A percentile compares a stretch with the other conserved stretches of the same genome.
Evolutionary conservation across 163 green algal genomes (phyloP).

Genomic region (Chlorella variabilis): DNA sequence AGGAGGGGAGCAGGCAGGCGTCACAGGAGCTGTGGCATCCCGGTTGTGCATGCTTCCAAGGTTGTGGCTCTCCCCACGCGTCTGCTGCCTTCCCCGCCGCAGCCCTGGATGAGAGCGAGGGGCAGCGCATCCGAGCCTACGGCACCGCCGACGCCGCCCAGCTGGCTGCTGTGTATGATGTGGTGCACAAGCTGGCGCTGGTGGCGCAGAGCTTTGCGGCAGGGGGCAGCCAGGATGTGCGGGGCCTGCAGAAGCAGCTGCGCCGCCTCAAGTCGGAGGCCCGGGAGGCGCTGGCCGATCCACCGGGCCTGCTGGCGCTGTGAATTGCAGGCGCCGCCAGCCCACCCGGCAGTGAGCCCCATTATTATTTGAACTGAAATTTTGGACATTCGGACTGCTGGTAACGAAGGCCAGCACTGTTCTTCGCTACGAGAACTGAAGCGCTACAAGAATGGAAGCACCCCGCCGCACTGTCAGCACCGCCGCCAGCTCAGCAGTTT

Average conservation of each 20-base stretch:
- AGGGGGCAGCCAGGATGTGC: not conserved
- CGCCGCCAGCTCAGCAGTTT: too few relatives aligned
- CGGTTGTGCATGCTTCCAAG: too few relatives aligned
- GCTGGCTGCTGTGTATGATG: constrained; percentile 12
- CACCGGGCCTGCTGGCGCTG: not conserved
- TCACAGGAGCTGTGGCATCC: too few relatives aligned
- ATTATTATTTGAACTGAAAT: too few relatives aligned
- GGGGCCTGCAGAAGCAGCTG: constrained; percentile 23
- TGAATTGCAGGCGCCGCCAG: too few relatives aligned
- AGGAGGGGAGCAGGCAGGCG: too few relatives aligned
- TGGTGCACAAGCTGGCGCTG: constrained; percentile 31
- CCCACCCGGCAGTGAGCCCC: too few relatives aligned
- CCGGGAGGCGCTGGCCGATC: not conserved
- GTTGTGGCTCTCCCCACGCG: not conserved
- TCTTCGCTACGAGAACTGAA: too few relatives aligned
- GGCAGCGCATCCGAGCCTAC: not conserved
- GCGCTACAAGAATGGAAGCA: too few relatives aligned
- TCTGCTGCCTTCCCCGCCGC: not conserved
- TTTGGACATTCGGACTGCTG: too few relatives aligned
- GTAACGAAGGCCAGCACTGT: too few relatives aligned
- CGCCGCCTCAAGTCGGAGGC: constrained; percentile 13
- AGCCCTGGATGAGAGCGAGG: constrained; percentile 35
- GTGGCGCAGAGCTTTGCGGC: constrained; percentile 21
- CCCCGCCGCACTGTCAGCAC: not conserved
- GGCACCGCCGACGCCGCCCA: not conserved